These are phyloP conservation scores for Recurvomyces mirabilis DNA, from an alignment of 495 filamentous ascomycete genomes.

Conservation along the genomic window DNA sequence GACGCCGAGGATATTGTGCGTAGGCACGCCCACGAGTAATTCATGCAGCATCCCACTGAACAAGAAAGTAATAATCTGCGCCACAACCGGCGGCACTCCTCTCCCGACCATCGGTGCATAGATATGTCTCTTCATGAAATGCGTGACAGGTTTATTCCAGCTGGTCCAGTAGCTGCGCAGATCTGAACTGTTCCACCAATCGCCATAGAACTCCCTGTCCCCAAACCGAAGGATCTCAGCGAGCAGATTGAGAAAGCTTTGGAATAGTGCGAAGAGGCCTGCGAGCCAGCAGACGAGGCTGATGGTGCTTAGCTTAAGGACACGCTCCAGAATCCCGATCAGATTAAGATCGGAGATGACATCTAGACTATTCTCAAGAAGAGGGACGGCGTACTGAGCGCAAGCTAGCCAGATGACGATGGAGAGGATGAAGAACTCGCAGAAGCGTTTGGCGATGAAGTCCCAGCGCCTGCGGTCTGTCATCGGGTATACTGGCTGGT, in stretches of 20 bases:
- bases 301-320: slow-evolving; percentile 91
- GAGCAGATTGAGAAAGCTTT: slow-evolving; percentile 75
- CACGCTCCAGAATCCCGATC: slow-evolving; percentile 70
- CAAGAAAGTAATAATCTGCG: slow-evolving; percentile 70
- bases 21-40: slow-evolving; percentile 84
- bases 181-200: slow-evolving; percentile 92
- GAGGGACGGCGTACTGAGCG: slow-evolving; percentile 85
- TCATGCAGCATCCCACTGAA: slow-evolving; percentile 85
- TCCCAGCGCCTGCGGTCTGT: slow-evolving; percentile 64
- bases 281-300: slow-evolving; percentile 90
- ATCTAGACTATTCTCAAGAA: slow-evolving; percentile 76
- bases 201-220: slow-evolving; percentile 87
- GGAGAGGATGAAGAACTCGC: slow-evolving; percentile 60
- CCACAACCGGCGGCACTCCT: slow-evolving; percentile 56
- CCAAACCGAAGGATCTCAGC: slow-evolving; percentile 84
- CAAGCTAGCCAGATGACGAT: slow-evolving; percentile 88
- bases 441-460: slow-evolving; percentile 72
- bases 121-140: slow-evolving; percentile 89
- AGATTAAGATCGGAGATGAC: slow-evolving; percentile 73
- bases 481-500: slow-evolving; percentile 92
- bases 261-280: slow-evolving; percentile 93
- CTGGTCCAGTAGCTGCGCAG: slow-evolving; percentile 85
- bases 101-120: slow-evolving; percentile 74
- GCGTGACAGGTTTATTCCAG: slow-evolving; percentile 95
- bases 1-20: slow-evolving; percentile 81